Conservation (phyloP, 1,139 yeast genomes). For the Zygoascus meyerae region DNA sequence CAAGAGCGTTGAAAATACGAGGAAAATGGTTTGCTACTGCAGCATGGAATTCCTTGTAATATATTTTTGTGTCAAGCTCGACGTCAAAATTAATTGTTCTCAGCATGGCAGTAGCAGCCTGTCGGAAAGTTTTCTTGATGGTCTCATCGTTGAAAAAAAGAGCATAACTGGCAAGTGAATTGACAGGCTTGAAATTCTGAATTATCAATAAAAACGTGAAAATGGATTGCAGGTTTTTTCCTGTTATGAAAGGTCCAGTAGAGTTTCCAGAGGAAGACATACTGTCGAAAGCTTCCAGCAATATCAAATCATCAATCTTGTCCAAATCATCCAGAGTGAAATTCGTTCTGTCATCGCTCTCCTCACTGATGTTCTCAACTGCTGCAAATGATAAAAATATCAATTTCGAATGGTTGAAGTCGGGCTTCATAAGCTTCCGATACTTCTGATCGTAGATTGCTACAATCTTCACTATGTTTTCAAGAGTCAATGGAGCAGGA, state of each 20-base stretch:
- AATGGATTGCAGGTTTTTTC: constrained; percentile 5
- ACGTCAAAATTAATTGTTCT: constrained; percentile 19
- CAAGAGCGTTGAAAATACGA: constrained; percentile 23
- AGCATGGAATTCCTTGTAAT: constrained; percentile 19
- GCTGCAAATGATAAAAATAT: constrained; percentile 39
- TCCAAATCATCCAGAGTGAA: constrained; percentile 6
- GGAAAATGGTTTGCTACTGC: constrained; percentile 22
- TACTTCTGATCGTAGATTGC: constrained; percentile 37
- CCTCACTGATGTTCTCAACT: constrained; percentile 15
- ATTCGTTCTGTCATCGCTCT: constrained; percentile 5
- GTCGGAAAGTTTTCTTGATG: constrained; percentile 4
- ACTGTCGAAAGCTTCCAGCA: constrained; percentile 6
- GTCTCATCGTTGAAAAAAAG: constrained; percentile 1
- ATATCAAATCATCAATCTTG: constrained; percentile 4
- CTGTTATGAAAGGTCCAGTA: constrained; percentile 2
- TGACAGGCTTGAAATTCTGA: constrained; percentile 1
- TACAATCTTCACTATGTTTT: constrained; percentile 41
- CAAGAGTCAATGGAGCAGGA: constrained; percentile 35
- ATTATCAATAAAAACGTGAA: constrained; percentile 5
- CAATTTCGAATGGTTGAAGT: constrained; percentile 35
- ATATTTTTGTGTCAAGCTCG: constrained; percentile 20
- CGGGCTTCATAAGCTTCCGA: constrained; percentile 31
- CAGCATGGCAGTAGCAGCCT: constrained; percentile 8
- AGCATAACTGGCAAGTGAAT: background rate
- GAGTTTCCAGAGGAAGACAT: background rate